Conservation (phyloP, 106 monocot genomes). For the Platanthera zijinensis region DNA sequence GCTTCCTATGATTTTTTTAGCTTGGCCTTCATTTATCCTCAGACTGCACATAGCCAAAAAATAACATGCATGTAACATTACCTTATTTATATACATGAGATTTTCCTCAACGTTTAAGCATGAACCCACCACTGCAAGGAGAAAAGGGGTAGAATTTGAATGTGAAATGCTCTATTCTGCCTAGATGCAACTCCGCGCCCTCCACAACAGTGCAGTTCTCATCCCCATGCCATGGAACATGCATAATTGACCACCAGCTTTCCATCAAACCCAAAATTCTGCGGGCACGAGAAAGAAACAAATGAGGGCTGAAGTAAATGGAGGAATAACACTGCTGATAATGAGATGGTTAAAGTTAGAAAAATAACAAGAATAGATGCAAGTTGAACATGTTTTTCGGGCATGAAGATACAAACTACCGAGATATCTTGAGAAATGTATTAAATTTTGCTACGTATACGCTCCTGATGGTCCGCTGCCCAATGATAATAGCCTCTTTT, state of each 20-base stretch:
- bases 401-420: too few relatives aligned
- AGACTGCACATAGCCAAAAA: too few relatives aligned
- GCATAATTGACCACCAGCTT: slow-evolving; percentile 95
- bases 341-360: neutral
- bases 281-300: neutral
- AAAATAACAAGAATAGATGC: neutral
- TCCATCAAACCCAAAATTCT: slow-evolving; percentile 96
- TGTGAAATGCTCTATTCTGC: neutral
- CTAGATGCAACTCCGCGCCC: neutral
- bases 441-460: too few relatives aligned
- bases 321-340: neutral
- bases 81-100: too few relatives aligned
- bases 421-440: too few relatives aligned
- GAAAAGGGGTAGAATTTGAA: neutral
- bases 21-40: too few relatives aligned
- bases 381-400: neutral
- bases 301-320: neutral
- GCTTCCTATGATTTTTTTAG: too few relatives aligned
- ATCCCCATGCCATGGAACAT: slow-evolving; percentile 96
- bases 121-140: too few relatives aligned
- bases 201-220: neutral
- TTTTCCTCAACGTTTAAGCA: too few relatives aligned
- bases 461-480: too few relatives aligned
- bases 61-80: too few relatives aligned
- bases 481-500: too few relatives aligned